Percentiles rank a stretch among this genome's conserved stretches.
Conservation (phyloP, 1,284 basidiomycete genomes). For the Ustilago loliicola region DNA sequence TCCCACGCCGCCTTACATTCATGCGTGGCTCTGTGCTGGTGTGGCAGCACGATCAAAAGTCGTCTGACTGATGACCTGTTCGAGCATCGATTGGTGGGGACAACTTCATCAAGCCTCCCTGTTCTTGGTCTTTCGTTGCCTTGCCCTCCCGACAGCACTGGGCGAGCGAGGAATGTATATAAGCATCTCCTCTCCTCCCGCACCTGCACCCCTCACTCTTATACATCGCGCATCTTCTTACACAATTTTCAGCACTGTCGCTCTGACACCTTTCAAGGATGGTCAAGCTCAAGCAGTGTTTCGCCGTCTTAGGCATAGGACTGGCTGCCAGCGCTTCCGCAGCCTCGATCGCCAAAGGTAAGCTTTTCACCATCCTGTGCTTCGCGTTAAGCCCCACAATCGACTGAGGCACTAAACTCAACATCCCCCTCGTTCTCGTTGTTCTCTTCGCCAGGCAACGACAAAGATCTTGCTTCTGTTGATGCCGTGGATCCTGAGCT, state of each 20-base stretch:
- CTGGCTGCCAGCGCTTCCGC: constrained; percentile 8
- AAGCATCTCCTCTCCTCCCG: not conserved
- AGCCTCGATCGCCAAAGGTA: constrained; percentile 14
- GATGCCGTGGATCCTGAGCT: too few species aligned
- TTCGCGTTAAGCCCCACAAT: too few species aligned
- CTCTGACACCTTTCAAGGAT: constrained; percentile 2
- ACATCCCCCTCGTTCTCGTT: too few species aligned
- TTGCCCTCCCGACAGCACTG: not conserved
- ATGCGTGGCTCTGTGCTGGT: not conserved
- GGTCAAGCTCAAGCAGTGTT: constrained; percentile 16
- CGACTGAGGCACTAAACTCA: not conserved
- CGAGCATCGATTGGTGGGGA: constrained; percentile 5
- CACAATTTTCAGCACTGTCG: too few species aligned
- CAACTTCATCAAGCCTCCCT: not conserved
- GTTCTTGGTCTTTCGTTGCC: not conserved
- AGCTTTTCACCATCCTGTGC: not conserved
- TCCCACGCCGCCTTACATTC: not conserved
- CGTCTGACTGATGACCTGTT: not conserved
- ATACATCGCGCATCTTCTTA: not conserved
- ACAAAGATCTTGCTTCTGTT: too few species aligned
- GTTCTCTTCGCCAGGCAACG: too few species aligned
- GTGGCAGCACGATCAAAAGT: not conserved
- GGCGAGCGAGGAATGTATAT: not conserved
- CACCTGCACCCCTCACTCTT: not conserved
- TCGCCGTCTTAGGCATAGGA: constrained; percentile 15